phyloP scores from a whole-genome alignment of 1,139 yeast genomes.

The Ashbya aceris region DNA sequence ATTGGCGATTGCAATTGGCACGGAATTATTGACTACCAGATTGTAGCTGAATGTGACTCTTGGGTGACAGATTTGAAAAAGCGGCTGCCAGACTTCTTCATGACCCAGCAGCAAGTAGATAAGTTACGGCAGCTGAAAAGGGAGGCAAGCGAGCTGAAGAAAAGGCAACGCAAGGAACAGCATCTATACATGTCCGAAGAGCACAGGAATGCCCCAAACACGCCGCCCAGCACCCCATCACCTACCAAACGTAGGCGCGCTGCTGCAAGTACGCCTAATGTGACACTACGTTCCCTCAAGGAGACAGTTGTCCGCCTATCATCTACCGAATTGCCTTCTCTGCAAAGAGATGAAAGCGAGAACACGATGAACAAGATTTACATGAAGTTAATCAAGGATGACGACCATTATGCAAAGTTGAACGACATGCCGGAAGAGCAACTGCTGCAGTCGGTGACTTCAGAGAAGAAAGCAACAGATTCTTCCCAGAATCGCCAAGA shows the following conservation, averaged over 20 bases:
- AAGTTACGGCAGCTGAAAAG: slow-evolving; percentile 22
- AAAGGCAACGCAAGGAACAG: slow-evolving; percentile 11
- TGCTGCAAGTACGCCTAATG: neutral
- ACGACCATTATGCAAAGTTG: neutral
- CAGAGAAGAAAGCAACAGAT: too few relatives aligned
- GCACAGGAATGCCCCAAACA: neutral
- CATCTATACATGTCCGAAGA: neutral
- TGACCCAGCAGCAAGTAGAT: slow-evolving; percentile 25
- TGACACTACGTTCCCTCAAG: neutral
- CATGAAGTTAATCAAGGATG: slow-evolving; percentile 1
- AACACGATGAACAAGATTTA: neutral
- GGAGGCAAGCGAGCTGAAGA: slow-evolving; percentile 27
- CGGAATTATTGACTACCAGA: slow-evolving; percentile 46
- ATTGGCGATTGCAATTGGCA: slow-evolving; percentile 46
- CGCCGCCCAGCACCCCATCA: slow-evolving; percentile 5
- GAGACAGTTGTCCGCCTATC: neutral
- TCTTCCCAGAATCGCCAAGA: too few relatives aligned
- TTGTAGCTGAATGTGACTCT: slow-evolving; percentile 70
- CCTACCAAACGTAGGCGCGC: neutral
- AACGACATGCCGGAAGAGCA: neutral
- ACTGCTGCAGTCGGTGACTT: neutral
- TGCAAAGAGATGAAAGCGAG: neutral
- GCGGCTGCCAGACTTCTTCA: slow-evolving; percentile 27
- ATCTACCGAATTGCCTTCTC: neutral
- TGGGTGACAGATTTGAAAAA: slow-evolving; percentile 42